Evolutionary conservation across 2,329 filamentous ascomycete genomes (phyloP), one percentile per base, ranked within the genome.

Genomic region (Pseudogymnoascus sp.): DNA sequence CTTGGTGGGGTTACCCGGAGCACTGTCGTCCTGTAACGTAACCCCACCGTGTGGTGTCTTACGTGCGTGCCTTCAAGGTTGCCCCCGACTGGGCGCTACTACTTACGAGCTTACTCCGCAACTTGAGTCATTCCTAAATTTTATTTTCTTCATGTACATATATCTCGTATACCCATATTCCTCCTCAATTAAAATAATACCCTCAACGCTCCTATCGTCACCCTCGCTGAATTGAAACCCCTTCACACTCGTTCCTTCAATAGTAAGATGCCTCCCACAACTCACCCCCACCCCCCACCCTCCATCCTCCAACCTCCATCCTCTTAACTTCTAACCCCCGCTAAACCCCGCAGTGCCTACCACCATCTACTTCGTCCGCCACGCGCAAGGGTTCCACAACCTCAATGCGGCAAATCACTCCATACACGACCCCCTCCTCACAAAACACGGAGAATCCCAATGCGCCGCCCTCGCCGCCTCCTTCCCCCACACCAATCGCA

Each of bases 381-480:
- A 91, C 74, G 88, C 87, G 11, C 80, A 91, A 76, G 92, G 91
- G 75, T 85, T 83, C 72, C 92, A 96, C 81, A 96, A 96, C 74
- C 82, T 94, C 71, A 80, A 71, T 66, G 70, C 78, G 26, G 87
- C 82, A 65, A 91, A 92, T 75, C 88, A 92, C 72, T 71, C 77
- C 65, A 78, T 96, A 41, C 86, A 73, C n/a, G 92, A 97, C 71
- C 92, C 92, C 1, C 78, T 84, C 64, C 82, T 96, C 61, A 96
- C 92, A 1, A 78, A 83, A 0, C 79, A 87, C n/a, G 92, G 92
- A 68, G 80, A 87, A 72, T 70, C 84, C 65, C 91, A 97, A 80
- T 95, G 91, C 77, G 77, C 74, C 26, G 73, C 75, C 14, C 85
- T 96, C 41, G 75, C 81, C 68, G 71, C 78, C 31, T 65, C 68